phyloP scores from a whole-genome alignment of 2,329 filamentous ascomycete genomes.

The Beauveria caledonica region DNA sequence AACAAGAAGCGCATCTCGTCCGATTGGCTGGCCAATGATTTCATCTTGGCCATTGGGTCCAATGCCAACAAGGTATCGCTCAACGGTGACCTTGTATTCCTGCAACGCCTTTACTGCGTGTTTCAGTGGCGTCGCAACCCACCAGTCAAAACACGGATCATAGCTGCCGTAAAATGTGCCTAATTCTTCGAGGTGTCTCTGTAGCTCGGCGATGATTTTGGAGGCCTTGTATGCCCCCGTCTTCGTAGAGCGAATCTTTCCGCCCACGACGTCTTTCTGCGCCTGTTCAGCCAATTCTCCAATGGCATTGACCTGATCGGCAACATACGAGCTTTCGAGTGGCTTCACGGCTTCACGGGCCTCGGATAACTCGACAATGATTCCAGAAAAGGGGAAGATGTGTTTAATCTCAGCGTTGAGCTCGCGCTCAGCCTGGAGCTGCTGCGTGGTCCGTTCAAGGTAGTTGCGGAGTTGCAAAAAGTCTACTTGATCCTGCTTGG shows the following conservation, averaged over 20 bases:
- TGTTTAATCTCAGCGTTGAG: slow-evolving; percentile 28
- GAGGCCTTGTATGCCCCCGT: slow-evolving; percentile 39
- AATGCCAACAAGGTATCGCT: slow-evolving; percentile 36
- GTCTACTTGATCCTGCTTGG: slow-evolving; percentile 39
- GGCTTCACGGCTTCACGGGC: slow-evolving; percentile 35
- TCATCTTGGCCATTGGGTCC: slow-evolving; percentile 34
- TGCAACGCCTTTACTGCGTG: slow-evolving; percentile 29
- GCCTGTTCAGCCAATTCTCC: slow-evolving; percentile 25
- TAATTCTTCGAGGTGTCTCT: slow-evolving; percentile 35
- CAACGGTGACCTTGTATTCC: slow-evolving; percentile 28
- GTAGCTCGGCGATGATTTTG: slow-evolving; percentile 32
- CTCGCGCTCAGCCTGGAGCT: slow-evolving; percentile 31
- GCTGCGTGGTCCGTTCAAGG: slow-evolving; percentile 27
- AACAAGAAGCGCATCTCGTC: slow-evolving; percentile 38
- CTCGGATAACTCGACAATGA: slow-evolving; percentile 38
- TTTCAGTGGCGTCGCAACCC: slow-evolving; percentile 39
- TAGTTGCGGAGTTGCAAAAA: slow-evolving; percentile 42
- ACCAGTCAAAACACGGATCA: slow-evolving; percentile 50
- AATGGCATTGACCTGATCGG: slow-evolving; percentile 31
- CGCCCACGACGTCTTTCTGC: slow-evolving; percentile 25
- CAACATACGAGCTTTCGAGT: slow-evolving; percentile 34
- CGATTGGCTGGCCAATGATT: slow-evolving; percentile 51
- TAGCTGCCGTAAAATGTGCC: slow-evolving; percentile 45
- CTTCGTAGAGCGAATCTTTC: slow-evolving; percentile 28
- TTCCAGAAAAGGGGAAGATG: slow-evolving; percentile 36